A percentile compares a stretch with the other conserved stretches of the same genome.
Evolutionary conservation across 2,329 filamentous ascomycete genomes (phyloP).

Genomic region (Madurella fahalii): DNA sequence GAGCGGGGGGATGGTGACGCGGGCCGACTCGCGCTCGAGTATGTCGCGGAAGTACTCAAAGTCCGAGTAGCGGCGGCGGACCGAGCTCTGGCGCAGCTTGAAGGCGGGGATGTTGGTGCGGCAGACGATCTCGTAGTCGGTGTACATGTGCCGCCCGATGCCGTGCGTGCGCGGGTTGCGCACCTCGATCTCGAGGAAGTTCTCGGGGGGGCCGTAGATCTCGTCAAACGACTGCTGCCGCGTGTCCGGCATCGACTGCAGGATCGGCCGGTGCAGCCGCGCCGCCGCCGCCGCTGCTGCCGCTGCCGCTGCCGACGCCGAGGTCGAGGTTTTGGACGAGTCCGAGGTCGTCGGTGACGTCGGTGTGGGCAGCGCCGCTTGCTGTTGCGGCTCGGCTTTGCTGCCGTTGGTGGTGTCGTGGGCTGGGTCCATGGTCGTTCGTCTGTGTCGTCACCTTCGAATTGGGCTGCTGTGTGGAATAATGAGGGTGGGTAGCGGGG

Average conservation of each 20-base stretch:
- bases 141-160: conserved; percentile 94
- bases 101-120: conserved; percentile 98
- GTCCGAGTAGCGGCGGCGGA: conserved; percentile 92
- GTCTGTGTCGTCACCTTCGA: conserved; percentile 27
- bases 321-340: neutral
- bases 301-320: too few species aligned
- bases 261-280: conserved; percentile 48
- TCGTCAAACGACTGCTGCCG: conserved; percentile 96
- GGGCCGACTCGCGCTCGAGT: conserved; percentile 87
- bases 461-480: too few species aligned
- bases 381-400: conserved; percentile 20
- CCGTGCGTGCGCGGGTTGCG: conserved; percentile 92
- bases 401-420: conserved; percentile 6
- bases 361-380: conserved; percentile 26
- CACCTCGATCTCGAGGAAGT: conserved; percentile 98
- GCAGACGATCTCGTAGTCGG: conserved; percentile 96
- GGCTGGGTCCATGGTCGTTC: conserved; percentile 25
- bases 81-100: conserved; percentile 84
- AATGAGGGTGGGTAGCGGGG: neutral
- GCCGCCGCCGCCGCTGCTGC: conserved; percentile 29
- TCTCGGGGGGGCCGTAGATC: conserved; percentile 97
- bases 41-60: conserved; percentile 99
- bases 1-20: conserved; percentile 91
- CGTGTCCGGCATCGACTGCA: conserved; percentile 66
- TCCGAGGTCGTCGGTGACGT: conserved; percentile 15